phyloP scores from a whole-genome alignment of 352 stramenopile genomes.

The Pythium myriotylum region DNA sequence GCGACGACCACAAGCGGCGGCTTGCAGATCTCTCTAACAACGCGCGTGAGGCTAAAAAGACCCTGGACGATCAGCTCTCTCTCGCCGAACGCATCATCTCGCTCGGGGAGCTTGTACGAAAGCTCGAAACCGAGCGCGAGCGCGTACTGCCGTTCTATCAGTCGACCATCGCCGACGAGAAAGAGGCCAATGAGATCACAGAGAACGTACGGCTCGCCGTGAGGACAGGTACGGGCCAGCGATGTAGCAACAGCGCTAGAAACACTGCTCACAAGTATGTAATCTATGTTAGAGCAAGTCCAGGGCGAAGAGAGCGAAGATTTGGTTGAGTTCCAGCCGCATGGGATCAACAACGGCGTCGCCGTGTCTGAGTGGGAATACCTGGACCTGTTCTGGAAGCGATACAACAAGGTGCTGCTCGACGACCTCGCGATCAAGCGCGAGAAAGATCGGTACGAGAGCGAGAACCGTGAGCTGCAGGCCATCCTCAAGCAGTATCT shows the following conservation, averaged over 20 bases:
- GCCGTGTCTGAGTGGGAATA: conserved; percentile 78
- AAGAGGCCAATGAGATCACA: conserved; percentile 61
- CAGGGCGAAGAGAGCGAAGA: conserved; percentile 46
- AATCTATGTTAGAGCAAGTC: conserved; percentile 31
- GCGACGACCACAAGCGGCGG: conserved; percentile 77
- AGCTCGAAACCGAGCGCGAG: conserved; percentile 92
- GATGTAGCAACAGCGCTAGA: no score
- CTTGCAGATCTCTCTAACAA: conserved; percentile 83
- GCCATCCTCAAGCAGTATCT: conserved; percentile 92
- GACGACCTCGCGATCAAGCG: conserved; percentile 91
- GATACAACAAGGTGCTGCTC: conserved; percentile 94
- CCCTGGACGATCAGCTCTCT: conserved; percentile 64
- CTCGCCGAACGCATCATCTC: conserved; percentile 88
- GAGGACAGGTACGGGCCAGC: conserved; percentile 30
- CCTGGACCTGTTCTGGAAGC: conserved; percentile 93
- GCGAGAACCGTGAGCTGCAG: conserved; percentile 91
- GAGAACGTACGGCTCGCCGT: conserved; percentile 61
- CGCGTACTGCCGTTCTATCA: conserved; percentile 90
- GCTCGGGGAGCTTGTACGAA: conserved; percentile 89
- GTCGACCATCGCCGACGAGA: conserved; percentile 59
- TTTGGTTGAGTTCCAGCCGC: conserved; percentile 64
- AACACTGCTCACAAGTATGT: no score
- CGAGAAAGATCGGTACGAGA: conserved; percentile 82
- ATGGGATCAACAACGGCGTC: conserved; percentile 54
- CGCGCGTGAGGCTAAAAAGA: conserved; percentile 75